These are phyloP conservation scores for Clausena lansium DNA, from an alignment of 345 rosid genomes.

Conservation along the genomic window DNA sequence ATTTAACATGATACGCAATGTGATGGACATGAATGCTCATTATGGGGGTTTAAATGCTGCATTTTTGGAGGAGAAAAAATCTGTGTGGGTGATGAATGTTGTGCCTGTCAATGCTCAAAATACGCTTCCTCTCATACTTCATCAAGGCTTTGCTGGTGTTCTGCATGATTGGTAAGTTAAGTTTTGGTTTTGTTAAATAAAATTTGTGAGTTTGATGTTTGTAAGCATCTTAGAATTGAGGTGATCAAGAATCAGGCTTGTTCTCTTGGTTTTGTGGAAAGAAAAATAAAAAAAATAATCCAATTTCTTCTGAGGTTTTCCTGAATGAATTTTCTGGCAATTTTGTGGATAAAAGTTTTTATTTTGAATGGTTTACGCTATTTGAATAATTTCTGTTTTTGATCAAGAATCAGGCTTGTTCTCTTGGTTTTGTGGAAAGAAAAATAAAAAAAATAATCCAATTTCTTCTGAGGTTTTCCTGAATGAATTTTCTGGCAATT, in stretches of 20 bases:
- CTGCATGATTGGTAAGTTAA: constrained; percentile 89
- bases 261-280: not conserved
- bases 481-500: not conserved
- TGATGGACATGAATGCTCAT: constrained; percentile 97
- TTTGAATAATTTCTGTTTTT: too few relatives aligned
- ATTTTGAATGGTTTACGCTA: too few relatives aligned
- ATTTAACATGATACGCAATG: constrained; percentile 94
- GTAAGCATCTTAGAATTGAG: not conserved
- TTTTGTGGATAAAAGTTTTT: not conserved
- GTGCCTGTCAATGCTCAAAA: constrained; percentile 73
- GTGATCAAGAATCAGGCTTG: not conserved
- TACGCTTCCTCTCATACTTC: constrained; percentile 85
- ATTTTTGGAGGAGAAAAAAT: constrained; percentile 65
- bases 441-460: not conserved
- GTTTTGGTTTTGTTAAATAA: constrained; percentile 12
- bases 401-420: not conserved
- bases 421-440: not conserved
- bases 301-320: not conserved
- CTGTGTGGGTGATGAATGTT: constrained; percentile 96
- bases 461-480: not conserved
- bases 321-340: not conserved
- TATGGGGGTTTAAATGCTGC: constrained; percentile 85
- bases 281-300: not conserved
- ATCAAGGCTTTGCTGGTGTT: constrained; percentile 90
- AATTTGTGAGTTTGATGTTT: constrained; percentile 2